Evolutionary conservation across 2,329 filamentous ascomycete genomes (phyloP), one percentile per base, ranked within the genome.

Genomic region (Xylaria sp.): DNA sequence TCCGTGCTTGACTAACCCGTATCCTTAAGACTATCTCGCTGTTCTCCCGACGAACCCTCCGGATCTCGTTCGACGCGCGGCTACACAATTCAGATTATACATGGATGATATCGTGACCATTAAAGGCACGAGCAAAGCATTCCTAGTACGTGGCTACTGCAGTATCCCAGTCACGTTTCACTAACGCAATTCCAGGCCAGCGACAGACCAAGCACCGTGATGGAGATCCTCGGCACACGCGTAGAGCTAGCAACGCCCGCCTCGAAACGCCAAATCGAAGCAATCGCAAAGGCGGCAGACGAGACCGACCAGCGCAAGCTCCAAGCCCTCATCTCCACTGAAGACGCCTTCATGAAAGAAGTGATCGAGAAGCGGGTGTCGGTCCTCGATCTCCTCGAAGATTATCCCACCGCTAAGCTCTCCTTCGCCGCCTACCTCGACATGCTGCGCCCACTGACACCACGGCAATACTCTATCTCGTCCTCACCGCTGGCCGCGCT

Each of bases 371-470:
- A 86, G 69, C 83, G 85, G 20, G 76, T 85, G 39, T 85, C 84
- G 0, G 62, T 76, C 10, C 66, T 78, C 12, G 76, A 77, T 51
- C 57, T 78, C 6, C 74, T 78, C 41, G 75, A 78, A 58, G 71
- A 72, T n/a, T 70, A 74, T 34, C 75, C 74, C 74, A 56, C 84
- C 81, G 81, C 84, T 83, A 72, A 80, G 80, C 48, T 82, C 78
- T 65, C 74, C 2, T 69, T 78, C 20, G 73, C 69, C 7, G 58
- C 69, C 1, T 89, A 81, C 80, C 91, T 46, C 80, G 70, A 84
- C 50, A 87, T 90, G 82, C 84, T 90, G 0, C 87, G 88, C 1
- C 87, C 89, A 0, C 88, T 92, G 86, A 85, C 88, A 2, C 82
- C 87, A 28, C 85, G 88, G 3, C 87, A 89, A 74, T 90, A 90